Conservation (phyloP, 441 rosid species). For the Syzygium syzygioides region DNA sequence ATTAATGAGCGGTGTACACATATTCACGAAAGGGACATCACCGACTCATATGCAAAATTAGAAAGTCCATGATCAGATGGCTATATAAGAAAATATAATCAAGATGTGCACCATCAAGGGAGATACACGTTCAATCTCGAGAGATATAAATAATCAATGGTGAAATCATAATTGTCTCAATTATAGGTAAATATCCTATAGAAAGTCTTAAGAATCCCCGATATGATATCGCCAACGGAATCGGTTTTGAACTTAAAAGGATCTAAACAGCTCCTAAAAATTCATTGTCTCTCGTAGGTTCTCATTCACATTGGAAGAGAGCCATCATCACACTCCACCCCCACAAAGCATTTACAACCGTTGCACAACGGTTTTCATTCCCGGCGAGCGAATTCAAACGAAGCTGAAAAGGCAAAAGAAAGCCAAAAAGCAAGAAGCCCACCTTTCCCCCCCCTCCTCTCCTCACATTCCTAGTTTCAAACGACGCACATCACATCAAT, state of each 20-base stretch:
- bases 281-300: background rate
- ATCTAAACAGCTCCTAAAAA: background rate
- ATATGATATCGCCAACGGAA: background rate
- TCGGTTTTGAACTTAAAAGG: background rate
- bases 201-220: no score
- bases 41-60: no score
- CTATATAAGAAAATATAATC: no score
- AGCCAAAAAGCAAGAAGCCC: constrained; percentile 19
- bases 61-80: no score
- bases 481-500: constrained; percentile 3
- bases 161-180: no score
- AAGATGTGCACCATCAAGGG: no score
- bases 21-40: no score
- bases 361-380: constrained; percentile 33
- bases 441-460: background rate
- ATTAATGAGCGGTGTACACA: no score
- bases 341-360: constrained; percentile 17
- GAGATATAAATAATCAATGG: no score
- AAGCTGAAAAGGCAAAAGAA: constrained; percentile 9
- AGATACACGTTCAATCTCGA: no score
- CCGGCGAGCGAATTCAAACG: constrained; percentile 50
- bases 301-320: background rate
- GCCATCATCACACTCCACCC: background rate
- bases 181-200: no score
- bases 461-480: background rate